Percentiles rank a stretch among this genome's conserved stretches.
Evolutionary conservation across 2,329 filamentous ascomycete species (phyloP).

Genomic region (Furcasterigmium furcatum): DNA sequence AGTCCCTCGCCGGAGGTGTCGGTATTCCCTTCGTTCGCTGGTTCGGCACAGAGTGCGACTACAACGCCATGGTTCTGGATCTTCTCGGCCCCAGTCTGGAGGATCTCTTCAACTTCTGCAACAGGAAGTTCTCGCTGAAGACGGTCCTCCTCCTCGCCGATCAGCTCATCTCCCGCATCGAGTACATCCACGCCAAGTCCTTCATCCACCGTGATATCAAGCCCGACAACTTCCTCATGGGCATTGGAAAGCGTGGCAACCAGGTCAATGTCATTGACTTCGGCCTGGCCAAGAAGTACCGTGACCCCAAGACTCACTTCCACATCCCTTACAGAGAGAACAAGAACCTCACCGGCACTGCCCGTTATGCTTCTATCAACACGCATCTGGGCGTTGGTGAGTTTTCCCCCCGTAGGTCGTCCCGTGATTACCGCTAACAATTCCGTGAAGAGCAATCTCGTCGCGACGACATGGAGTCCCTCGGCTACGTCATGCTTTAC

Average conservation of each 20-base stretch:
- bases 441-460: slow-evolving; percentile 80
- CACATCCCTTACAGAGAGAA: slow-evolving; percentile 99
- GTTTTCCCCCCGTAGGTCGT: slow-evolving; percentile 23
- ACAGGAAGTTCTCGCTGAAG: slow-evolving; percentile 99
- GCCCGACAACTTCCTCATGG: slow-evolving; percentile 99
- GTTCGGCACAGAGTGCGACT: slow-evolving; percentile 99
- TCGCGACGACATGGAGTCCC: slow-evolving; percentile 98
- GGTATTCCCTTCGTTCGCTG: slow-evolving; percentile 98
- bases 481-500: slow-evolving; percentile 99
- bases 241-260: slow-evolving; percentile 97
- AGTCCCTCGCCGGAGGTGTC: slow-evolving; percentile 88
- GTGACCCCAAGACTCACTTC: slow-evolving; percentile 99
- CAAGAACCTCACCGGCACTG: slow-evolving; percentile 99
- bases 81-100: slow-evolving; percentile 93
- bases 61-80: slow-evolving; percentile 99
- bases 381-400: slow-evolving; percentile 91
- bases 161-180: slow-evolving; percentile 97
- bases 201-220: slow-evolving; percentile 99
- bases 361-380: slow-evolving; percentile 98
- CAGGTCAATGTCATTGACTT: slow-evolving; percentile 99
- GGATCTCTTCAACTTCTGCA: slow-evolving; percentile 99
- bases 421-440: slow-evolving; percentile 19
- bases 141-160: slow-evolving; percentile 95
- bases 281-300: slow-evolving; percentile 98
- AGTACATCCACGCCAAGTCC: slow-evolving; percentile 99